Base-by-base conservation (phyloP, 768 basidiomycete genomes). In the Phlegmacium glaucopus region DNA sequence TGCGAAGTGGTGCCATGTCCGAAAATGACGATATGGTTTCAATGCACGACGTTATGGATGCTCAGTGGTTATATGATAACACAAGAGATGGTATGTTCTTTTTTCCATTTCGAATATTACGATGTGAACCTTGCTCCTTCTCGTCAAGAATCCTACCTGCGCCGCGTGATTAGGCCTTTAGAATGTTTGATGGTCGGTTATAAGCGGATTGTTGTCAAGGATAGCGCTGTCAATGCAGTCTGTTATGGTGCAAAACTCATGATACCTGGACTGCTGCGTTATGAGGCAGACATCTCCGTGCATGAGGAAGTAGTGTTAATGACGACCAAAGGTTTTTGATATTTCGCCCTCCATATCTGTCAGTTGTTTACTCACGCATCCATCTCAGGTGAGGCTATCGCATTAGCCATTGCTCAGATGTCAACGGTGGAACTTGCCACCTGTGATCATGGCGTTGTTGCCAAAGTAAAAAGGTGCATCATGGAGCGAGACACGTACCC, bases 401-500 rank as follows among this genome's bases (percentile, higher is more conserved):
- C 94, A 16, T 79, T 96, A 35, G 94, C 89, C 48, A 85, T 95
- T 54, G 91, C 94, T 15, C 93, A 95, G 63, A 99, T 99, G 96
- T 91, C 94, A 13, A 97, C 96, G 9, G 95, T 95, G 49, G 96
- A 99, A 66, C 83, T 99, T 42, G 89, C 93, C 8, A 95, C 94
- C 2, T 98, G 95, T 66, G 94, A 97, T 65, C 95, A 99, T 62
- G 96, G 96, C 39, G 92, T 99, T 48, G 95, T 98, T 36, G 96
- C 96, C 29, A 98, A 97, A 72, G 93, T 99, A 62, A 99, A 99
- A 72, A 78, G 96, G 43, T 97, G 95, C 63, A 98, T 99, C 62
- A 99, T 99, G 96, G 96, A 98, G 66, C 86, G 95, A 30, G 96
- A 99, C 67, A 90, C 92, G 15, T 99, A 99, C 67, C 96, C 96